These are phyloP conservation scores for Populus hybrid DNA, from an alignment of 441 rosid genomes.

Conservation along the genomic window DNA sequence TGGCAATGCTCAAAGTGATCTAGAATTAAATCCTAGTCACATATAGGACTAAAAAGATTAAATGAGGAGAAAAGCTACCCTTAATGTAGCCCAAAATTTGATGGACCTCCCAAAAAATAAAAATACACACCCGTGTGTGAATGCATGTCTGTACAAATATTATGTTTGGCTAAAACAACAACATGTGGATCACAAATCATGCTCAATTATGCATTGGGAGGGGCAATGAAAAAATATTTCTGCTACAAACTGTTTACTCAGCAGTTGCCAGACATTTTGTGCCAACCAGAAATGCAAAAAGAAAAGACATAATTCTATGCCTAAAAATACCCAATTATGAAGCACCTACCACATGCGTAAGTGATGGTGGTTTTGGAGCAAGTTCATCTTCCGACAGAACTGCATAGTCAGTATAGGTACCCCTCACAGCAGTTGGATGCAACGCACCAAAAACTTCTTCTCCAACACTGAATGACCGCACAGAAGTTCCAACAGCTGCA, in stretches of 20 bases:
- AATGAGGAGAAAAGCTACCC: not conserved
- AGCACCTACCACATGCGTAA: conserved; percentile 65
- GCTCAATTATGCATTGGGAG: not conserved
- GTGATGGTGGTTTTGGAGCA: conserved; percentile 60
- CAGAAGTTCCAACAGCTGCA: conserved; percentile 72
- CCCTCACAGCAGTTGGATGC: conserved; percentile 96
- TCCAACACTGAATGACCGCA: conserved; percentile 56
- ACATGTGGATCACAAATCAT: not conserved
- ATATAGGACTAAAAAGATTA: not conserved
- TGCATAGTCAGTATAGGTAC: conserved; percentile 85
- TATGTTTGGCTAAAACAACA: not conserved
- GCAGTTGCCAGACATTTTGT: not conserved
- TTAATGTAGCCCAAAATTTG: not conserved
- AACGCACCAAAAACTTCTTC: conserved; percentile 94
- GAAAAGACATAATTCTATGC: conserved; percentile 1
- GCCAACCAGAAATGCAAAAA: not conserved
- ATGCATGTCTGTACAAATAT: not conserved
- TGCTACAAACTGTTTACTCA: not conserved
- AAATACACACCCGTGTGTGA: not conserved
- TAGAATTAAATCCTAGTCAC: not conserved
- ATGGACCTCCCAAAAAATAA: not conserved
- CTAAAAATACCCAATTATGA: not conserved
- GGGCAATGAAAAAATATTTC: no score
- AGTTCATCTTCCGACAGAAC: conserved; percentile 83
- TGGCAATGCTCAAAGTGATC: not conserved